Evolutionary conservation across 495 filamentous ascomycete species (phyloP), one percentile per base, ranked within the genome.

Genomic region (Cenococcum geophilum): DNA sequence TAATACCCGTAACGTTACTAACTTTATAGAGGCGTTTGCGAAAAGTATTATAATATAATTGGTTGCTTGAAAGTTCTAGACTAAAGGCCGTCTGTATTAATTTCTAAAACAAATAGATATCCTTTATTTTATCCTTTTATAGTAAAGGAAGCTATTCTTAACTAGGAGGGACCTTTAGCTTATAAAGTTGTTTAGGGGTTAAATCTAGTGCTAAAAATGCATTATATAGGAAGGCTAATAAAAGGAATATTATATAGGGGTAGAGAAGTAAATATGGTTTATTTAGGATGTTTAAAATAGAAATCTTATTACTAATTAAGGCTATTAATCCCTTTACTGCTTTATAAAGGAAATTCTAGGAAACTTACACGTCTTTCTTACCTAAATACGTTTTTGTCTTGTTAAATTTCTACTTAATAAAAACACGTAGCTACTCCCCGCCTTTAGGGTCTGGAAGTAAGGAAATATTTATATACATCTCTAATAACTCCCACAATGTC

Each of bases 381-480:
- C 58, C 58, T 5, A 60, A 11, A 35, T 60, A 60, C n/a, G 45
- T 34, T 23, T 60, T 60, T 14, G 58, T 52, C n/a, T 60, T 53
- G 14, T 60, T 49, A 27, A 60, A 60, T 16, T 14, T 52, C 34
- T 37, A 21, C 48, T 60, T 22, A 27, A 60, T 60, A 25, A 53
- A 11, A 20, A 27, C 18, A 23, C 58, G 18, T 4, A 22, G 58
- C 58, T 27, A 60, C 35, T 60, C 58, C 16, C 58, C 51, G 4
- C 47, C 32, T n/a, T 32, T 22, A 3, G 58, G 48, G 36, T 60
- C 58, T 22, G n/a, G 54, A 16, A 60, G 58, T 27, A 60, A 40
- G 12, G 47, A 27, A 23, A 60, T 34, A 14, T 60, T 60, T 10
- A 60, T 14, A 25, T 52, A 23, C 58, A 55, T 18, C 23, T 60